Conservation (phyloP, 2,329 filamentous ascomycete genomes). For the Neofusicoccum laricinum region DNA sequence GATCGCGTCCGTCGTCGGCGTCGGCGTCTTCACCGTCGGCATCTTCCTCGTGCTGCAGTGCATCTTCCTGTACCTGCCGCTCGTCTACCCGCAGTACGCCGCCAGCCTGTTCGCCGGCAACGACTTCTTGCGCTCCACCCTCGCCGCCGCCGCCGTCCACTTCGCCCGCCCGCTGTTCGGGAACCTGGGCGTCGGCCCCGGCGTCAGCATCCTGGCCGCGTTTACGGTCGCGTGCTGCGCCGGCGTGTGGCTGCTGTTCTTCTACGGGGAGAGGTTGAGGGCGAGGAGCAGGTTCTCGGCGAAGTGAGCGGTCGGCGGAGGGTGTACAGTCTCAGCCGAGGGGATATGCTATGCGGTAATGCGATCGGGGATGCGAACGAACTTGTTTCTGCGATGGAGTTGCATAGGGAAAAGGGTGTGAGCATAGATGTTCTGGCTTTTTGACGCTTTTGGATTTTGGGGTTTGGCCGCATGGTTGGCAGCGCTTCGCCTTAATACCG, state of each 20-base stretch:
- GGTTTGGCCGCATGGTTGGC: too few relatives aligned
- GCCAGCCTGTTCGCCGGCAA: conserved; percentile 61
- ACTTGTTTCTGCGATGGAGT: too few relatives aligned
- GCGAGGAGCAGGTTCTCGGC: conserved; percentile 57
- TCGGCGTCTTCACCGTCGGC: conserved; percentile 39
- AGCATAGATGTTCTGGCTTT: too few relatives aligned
- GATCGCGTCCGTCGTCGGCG: conserved; percentile 40
- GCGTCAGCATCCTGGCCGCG: conserved; percentile 55
- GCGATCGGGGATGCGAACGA: too few relatives aligned
- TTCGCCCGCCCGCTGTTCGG: conserved; percentile 60
- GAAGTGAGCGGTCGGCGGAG: conserved; percentile 30
- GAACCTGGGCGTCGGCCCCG: conserved; percentile 58
- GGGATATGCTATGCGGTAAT: too few relatives aligned
- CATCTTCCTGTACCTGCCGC: conserved; percentile 40
- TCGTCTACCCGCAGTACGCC: conserved; percentile 45
- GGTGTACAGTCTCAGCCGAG: too few relatives aligned
- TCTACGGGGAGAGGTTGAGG: conserved; percentile 54
- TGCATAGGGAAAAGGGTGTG: too few relatives aligned
- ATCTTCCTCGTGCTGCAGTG: conserved; percentile 44
- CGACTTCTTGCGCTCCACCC: conserved; percentile 43
- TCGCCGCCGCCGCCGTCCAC: conserved; percentile 60
- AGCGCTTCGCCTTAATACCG: too few relatives aligned
- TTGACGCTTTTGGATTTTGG: too few relatives aligned
- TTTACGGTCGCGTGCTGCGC: conserved; percentile 42
- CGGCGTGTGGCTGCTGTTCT: conserved; percentile 61